phyloP scores from a whole-genome alignment of 441 rosid species.

The Mallotus repandus region DNA sequence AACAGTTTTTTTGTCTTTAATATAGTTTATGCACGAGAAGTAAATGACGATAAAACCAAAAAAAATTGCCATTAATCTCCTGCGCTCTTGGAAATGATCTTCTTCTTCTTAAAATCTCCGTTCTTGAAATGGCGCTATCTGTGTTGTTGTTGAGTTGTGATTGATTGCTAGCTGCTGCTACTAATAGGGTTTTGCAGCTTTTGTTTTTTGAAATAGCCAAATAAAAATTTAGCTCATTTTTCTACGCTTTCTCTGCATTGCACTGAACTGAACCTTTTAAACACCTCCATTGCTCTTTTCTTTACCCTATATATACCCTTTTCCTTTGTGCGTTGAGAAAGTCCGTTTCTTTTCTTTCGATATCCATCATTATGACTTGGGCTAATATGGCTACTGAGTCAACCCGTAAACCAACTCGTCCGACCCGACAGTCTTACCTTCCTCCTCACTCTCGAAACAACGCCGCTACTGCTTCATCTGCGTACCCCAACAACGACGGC shows the following conservation, averaged over 20 bases:
- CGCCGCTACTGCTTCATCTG: neutral
- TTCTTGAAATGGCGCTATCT: neutral
- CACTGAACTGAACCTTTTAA: neutral
- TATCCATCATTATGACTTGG: constrained; percentile 10
- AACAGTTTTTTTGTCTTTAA: too few relatives aligned
- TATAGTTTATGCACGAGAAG: neutral
- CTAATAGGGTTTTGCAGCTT: constrained; percentile 4
- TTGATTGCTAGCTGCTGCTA: neutral
- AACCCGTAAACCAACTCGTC: constrained; percentile 22
- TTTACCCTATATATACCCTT: too few relatives aligned
- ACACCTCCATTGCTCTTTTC: neutral
- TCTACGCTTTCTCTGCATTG: neutral
- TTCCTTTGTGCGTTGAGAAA: too few relatives aligned
- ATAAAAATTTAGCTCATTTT: neutral
- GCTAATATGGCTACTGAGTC: constrained; percentile 15
- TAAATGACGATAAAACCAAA: neutral
- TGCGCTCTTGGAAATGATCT: neutral
- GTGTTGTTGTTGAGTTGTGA: neutral
- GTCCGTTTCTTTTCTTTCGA: too few relatives aligned
- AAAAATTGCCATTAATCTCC: neutral
- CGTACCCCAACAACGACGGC: neutral
- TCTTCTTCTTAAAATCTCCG: neutral
- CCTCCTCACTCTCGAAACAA: constrained; percentile 34
- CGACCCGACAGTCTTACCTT: constrained; percentile 24
- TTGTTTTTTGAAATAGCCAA: neutral